These are phyloP conservation scores for Ammopiptanthus mongolicus DNA, from an alignment of 306 rosid species.

Conservation along the genomic window DNA sequence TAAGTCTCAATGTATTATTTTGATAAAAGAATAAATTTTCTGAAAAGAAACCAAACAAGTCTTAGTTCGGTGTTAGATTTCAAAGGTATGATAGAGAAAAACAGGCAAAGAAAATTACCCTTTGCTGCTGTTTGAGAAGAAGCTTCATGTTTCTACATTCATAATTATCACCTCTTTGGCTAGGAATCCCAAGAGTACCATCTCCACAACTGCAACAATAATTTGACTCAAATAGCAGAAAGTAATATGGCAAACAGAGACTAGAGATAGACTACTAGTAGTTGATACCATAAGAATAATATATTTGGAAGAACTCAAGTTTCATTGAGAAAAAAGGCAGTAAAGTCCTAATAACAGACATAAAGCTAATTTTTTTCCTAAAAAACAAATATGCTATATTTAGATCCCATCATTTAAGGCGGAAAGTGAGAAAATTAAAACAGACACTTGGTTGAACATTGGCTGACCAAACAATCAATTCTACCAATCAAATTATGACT, in stretches of 20 bases:
- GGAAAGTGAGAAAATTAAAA: background rate
- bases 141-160: constrained; percentile 99
- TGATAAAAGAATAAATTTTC: background rate
- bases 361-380: background rate
- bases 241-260: background rate
- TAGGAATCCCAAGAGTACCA: constrained; percentile 92
- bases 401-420: background rate
- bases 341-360: background rate
- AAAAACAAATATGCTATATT: background rate
- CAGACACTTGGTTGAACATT: background rate
- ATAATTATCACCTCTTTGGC: constrained; percentile 98
- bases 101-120: constrained; percentile 51
- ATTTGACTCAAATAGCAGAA: constrained; percentile 14
- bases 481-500: background rate
- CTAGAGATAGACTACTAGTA: background rate
- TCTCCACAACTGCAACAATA: constrained; percentile 83
- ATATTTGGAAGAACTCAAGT: background rate
- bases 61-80: background rate
- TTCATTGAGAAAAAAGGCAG: background rate
- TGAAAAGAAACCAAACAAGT: background rate
- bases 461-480: constrained; percentile 4
- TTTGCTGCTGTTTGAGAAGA: constrained; percentile 96
- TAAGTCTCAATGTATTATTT: background rate
- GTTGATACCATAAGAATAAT: background rate
- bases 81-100: constrained; percentile 8